phyloP scores from a whole-genome alignment of 371 early-diverging fungal species.

The Mucor circinelloides region DNA sequence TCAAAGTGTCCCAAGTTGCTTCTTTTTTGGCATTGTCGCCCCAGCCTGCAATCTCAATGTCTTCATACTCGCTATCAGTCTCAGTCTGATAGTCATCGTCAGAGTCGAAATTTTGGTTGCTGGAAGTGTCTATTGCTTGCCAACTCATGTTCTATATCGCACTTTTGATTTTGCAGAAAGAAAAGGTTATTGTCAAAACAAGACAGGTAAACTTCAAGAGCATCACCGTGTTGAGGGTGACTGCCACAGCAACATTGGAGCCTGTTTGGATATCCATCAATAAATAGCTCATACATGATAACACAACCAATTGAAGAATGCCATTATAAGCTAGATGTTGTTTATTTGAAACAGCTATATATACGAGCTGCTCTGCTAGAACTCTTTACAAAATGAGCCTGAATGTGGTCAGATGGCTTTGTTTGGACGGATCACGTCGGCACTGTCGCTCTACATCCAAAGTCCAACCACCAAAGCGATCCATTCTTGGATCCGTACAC shows the following conservation, averaged over 20 bases:
- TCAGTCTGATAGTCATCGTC: background rate
- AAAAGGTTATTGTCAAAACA: background rate
- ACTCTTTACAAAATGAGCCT: background rate
- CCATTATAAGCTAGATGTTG: no score
- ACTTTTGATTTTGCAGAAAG: background rate
- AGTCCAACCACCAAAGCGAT: slow-evolving; percentile 49
- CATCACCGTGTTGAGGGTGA: background rate
- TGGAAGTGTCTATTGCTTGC: background rate
- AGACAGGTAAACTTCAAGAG: background rate
- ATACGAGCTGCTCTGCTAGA: no score
- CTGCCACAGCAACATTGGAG: background rate
- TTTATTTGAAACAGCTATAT: no score
- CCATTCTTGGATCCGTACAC: slow-evolving; percentile 42
- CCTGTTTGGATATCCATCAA: background rate
- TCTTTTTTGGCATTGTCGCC: slow-evolving; percentile 6
- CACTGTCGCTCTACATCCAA: slow-evolving; percentile 27
- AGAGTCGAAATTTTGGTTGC: background rate
- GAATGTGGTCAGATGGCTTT: no score
- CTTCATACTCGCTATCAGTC: slow-evolving; percentile 7
- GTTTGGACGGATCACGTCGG: background rate
- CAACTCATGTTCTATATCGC: background rate
- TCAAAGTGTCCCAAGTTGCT: slow-evolving; percentile 32
- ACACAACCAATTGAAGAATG: no score
- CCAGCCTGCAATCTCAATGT: background rate
- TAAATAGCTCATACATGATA: background rate